phyloP scores from a whole-genome alignment of 768 basidiomycete species.

The Phaeolepiota aurea region DNA sequence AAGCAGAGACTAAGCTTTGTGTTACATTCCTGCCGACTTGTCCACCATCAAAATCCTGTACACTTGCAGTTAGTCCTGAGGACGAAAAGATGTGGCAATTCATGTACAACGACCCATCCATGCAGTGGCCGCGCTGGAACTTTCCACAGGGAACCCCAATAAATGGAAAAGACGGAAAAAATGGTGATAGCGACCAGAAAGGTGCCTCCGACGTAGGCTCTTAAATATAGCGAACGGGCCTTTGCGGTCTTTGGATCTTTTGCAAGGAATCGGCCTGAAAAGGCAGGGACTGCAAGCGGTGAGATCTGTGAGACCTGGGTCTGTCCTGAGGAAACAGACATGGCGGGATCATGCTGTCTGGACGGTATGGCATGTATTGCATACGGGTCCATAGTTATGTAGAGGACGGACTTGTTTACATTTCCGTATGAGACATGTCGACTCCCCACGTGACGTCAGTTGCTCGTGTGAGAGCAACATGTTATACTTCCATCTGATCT shows the following conservation, averaged over 20 bases:
- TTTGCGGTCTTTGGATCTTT: background rate
- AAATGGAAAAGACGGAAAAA: constrained; percentile 37
- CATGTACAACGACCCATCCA: constrained; percentile 44
- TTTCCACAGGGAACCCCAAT: constrained; percentile 43
- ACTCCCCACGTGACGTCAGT: too few species aligned
- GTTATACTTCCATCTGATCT: too few species aligned
- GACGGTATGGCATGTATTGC: background rate
- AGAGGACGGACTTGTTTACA: too few species aligned
- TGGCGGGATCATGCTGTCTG: too few species aligned
- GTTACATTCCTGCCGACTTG: constrained; percentile 36
- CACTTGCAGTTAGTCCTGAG: background rate
- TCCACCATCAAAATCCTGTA: constrained; percentile 49
- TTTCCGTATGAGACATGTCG: too few species aligned
- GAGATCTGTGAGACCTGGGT: background rate
- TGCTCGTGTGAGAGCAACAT: too few species aligned
- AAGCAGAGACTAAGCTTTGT: constrained; percentile 19
- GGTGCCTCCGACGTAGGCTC: constrained; percentile 21
- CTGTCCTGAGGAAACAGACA: background rate
- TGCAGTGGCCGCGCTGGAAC: constrained; percentile 28
- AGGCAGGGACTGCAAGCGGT: background rate
- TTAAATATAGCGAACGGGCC: constrained; percentile 28
- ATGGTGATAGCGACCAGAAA: constrained; percentile 27
- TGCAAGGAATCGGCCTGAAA: background rate
- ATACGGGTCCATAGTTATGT: background rate
- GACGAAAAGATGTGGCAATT: background rate